Evolutionary conservation across 768 basidiomycete genomes (phyloP).

Genomic region (Coprinellus micaceus): DNA sequence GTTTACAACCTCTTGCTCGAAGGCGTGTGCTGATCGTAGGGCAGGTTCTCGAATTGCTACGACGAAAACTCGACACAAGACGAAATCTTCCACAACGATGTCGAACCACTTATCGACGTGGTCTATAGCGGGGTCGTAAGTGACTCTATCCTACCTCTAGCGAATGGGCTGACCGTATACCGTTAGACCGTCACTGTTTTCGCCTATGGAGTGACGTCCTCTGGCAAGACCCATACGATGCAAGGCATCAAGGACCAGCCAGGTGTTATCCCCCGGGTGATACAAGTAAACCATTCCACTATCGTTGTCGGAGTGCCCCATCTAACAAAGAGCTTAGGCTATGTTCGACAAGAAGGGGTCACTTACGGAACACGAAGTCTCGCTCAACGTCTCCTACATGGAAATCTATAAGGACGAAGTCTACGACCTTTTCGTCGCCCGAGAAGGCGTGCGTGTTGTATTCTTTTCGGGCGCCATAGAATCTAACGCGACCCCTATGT

Average conservation of each 20-base stretch:
- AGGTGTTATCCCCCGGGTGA: slow-evolving; percentile 83
- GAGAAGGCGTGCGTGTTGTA: slow-evolving; percentile 53
- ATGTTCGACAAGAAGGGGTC: slow-evolving; percentile 51
- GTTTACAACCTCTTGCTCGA: too few relatives aligned
- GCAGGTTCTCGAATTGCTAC: slow-evolving; percentile 73
- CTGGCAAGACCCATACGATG: slow-evolving; percentile 92
- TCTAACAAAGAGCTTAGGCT: slow-evolving; percentile 30
- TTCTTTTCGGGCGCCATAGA: background rate
- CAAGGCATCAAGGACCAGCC: slow-evolving; percentile 70
- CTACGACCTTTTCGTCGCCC: slow-evolving; percentile 76
- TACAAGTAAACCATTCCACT: slow-evolving; percentile 47
- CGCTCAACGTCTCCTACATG: slow-evolving; percentile 69
- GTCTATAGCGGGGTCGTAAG: slow-evolving; percentile 74
- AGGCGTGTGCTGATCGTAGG: background rate
- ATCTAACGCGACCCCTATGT: slow-evolving; percentile 4
- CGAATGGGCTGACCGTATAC: background rate
- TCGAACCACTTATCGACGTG: slow-evolving; percentile 73
- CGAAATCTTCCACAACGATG: slow-evolving; percentile 73
- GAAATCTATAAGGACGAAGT: slow-evolving; percentile 93
- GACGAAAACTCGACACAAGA: slow-evolving; percentile 67
- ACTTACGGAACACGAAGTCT: slow-evolving; percentile 39
- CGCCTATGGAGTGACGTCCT: slow-evolving; percentile 88
- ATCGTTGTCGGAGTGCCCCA: background rate
- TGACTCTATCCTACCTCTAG: slow-evolving; percentile 1
- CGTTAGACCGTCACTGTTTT: slow-evolving; percentile 79